Conservation (phyloP, 2,329 filamentous ascomycete genomes). For the Calonectria naviculata region DNA sequence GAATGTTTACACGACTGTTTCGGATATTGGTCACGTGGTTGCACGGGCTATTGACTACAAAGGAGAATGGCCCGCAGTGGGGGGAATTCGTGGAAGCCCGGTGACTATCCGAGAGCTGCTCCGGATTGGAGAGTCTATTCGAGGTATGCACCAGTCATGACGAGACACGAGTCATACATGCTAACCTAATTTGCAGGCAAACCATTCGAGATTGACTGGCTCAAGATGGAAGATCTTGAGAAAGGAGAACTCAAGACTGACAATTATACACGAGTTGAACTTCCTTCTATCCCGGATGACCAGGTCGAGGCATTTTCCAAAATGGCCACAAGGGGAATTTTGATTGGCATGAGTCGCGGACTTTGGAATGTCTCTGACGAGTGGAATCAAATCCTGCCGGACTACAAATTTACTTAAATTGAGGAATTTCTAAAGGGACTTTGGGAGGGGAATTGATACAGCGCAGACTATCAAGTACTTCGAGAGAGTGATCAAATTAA, state of each 20-base stretch:
- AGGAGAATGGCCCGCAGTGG: conserved; percentile 52
- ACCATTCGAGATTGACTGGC: conserved; percentile 23
- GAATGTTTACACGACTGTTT: conserved; percentile 55
- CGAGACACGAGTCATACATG: background rate
- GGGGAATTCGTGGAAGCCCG: conserved; percentile 53
- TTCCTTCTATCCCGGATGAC: conserved; percentile 26
- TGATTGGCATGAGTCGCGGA: conserved; percentile 48
- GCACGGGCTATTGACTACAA: conserved; percentile 54
- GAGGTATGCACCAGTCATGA: conserved; percentile 43
- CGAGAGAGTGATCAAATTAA: no score
- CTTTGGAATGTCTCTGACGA: conserved; percentile 54
- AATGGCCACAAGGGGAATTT: conserved; percentile 45
- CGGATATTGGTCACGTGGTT: conserved; percentile 54
- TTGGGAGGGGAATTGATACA: background rate
- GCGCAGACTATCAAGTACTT: no score
- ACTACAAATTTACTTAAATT: conserved; percentile 53
- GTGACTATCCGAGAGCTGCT: conserved; percentile 49
- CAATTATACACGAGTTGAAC: conserved; percentile 34
- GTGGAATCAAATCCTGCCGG: conserved; percentile 57
- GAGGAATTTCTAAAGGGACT: conserved; percentile 54
- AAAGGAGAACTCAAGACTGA: conserved; percentile 34
- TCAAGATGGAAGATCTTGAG: conserved; percentile 27
- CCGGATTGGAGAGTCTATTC: conserved; percentile 49
- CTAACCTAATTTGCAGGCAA: conserved; percentile 44
- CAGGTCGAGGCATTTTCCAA: conserved; percentile 28